These are phyloP conservation scores for Leccinum angustisporum DNA, from an alignment of 1,284 basidiomycete genomes.

Conservation along the genomic window DNA sequence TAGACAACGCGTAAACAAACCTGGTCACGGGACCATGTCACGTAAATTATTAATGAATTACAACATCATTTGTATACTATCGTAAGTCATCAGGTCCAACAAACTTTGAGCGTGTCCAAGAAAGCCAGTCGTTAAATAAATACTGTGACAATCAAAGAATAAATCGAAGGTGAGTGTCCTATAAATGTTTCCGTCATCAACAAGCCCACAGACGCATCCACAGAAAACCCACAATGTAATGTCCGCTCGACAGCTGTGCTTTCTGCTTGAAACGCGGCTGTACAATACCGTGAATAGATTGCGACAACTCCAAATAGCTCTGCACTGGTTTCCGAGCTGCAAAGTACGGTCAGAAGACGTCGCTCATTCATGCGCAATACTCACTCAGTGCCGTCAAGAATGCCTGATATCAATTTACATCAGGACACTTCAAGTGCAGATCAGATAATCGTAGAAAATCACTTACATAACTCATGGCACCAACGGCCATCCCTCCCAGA, in stretches of 20 bases:
- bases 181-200: conserved; percentile 12
- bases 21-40: conserved; percentile 22
- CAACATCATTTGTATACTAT: background rate
- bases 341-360: conserved; percentile 6
- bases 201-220: background rate
- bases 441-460: background rate
- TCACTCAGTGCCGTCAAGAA: conserved; percentile 61
- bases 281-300: conserved; percentile 62
- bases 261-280: conserved; percentile 73
- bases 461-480: conserved; percentile 72
- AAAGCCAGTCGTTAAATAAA: background rate
- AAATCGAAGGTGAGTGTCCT: conserved; percentile 31
- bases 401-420: conserved; percentile 46
- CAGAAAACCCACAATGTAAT: conserved; percentile 56
- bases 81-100: background rate
- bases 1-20: conserved; percentile 36
- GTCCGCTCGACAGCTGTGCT: conserved; percentile 75
- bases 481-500: conserved; percentile 51
- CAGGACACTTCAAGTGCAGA: background rate
- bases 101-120: conserved; percentile 5
- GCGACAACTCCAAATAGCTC: conserved; percentile 73
- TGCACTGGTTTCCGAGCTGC: conserved; percentile 62
- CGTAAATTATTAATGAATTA: conserved; percentile 6
- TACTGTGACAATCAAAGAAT: conserved; percentile 25
- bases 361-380: conserved; percentile 16